Base-by-base conservation (phyloP, 2,329 filamentous ascomycete species). In the Fusarium mexicanum region DNA sequence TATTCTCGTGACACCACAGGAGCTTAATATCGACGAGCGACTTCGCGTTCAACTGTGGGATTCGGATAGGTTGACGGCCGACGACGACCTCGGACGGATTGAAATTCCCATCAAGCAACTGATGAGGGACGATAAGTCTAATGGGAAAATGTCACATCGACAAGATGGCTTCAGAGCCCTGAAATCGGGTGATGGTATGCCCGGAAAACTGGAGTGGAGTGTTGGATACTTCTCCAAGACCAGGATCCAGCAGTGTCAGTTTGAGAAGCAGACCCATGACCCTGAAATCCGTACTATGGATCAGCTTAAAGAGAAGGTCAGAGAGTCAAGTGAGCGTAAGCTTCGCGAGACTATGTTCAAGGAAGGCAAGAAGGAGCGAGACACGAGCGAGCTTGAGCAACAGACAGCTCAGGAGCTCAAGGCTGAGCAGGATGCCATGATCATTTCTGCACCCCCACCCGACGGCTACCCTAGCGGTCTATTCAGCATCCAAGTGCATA, bases 41-140 rank as follows among this genome's bases (percentile, higher is more conserved):
- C 80, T 95, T 16, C 88, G 92, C 7, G 78, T 94, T 3, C 92
- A 94, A 77, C 84, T 94, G 0, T 95, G 92, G 92, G 93, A 95
- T 75, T 93, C 91, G 5, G 93, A 94, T 79, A 90, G 90, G 48
- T 87, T 89, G 59, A 92, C 90, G 5, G 92, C 92, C 3, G 92
- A 94, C 77, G 92, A 94, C 75, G 92, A 94, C 76, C 85, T 94
- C 3, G 92, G 93, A 22, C 88, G 92, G 22, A 92, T 94, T 20
- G 92, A 94, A 78, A 81, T 94, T 14, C 88, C 90, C 67, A 80
- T 94, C 38, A 91, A 91, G 77, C 81, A 89, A 8, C 77, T 94
- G 11, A 93, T 94, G 88, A 86, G 86, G 61, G 85, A 84, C 50
- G 78, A 86, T 1, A 84, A 89, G 29, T 90, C 90, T 0, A 89